Conservation (phyloP, 805 yeast species). For the Cyberlindnera samutprakarnensis region DNA sequence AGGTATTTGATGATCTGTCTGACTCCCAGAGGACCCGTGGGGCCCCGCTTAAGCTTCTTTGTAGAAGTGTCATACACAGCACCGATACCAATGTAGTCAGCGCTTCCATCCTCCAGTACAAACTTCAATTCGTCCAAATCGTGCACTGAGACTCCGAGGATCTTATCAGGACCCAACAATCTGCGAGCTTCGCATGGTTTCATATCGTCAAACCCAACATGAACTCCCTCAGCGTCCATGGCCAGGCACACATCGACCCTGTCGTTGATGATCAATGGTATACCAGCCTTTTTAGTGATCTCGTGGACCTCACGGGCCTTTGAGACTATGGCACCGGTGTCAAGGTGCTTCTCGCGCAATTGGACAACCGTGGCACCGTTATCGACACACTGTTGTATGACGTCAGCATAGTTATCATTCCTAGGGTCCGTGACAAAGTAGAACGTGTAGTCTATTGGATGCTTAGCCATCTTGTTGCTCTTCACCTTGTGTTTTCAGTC, state of each 20-base stretch:
- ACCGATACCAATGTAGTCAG: conserved; percentile 71
- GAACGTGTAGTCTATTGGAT: conserved; percentile 43
- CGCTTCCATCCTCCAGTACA: background rate
- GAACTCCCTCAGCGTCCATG: conserved; percentile 84
- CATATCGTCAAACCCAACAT: conserved; percentile 92
- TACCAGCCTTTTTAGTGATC: conserved; percentile 47
- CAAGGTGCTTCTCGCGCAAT: conserved; percentile 69
- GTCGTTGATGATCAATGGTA: conserved; percentile 82
- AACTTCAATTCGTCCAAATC: conserved; percentile 43
- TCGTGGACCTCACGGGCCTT: conserved; percentile 55
- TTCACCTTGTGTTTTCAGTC: too few species aligned
- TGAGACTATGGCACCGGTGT: conserved; percentile 58
- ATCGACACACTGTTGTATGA: conserved; percentile 56
- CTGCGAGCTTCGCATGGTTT: conserved; percentile 42
- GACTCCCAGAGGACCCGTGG: conserved; percentile 68
- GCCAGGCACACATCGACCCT: conserved; percentile 87
- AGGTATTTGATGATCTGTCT: conserved; percentile 45
- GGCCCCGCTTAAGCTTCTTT: conserved; percentile 45
- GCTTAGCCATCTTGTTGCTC: too few species aligned
- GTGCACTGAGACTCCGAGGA: conserved; percentile 74
- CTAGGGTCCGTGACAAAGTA: conserved; percentile 78
- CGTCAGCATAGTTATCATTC: conserved; percentile 54
- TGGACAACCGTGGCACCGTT: conserved; percentile 81
- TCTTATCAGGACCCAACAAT: conserved; percentile 64
- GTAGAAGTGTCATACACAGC: conserved; percentile 71